Evolutionary conservation across 2,329 filamentous ascomycete genomes (phyloP), one percentile per base, ranked within the genome.

Genomic region (Ceratocystis ficicola): DNA sequence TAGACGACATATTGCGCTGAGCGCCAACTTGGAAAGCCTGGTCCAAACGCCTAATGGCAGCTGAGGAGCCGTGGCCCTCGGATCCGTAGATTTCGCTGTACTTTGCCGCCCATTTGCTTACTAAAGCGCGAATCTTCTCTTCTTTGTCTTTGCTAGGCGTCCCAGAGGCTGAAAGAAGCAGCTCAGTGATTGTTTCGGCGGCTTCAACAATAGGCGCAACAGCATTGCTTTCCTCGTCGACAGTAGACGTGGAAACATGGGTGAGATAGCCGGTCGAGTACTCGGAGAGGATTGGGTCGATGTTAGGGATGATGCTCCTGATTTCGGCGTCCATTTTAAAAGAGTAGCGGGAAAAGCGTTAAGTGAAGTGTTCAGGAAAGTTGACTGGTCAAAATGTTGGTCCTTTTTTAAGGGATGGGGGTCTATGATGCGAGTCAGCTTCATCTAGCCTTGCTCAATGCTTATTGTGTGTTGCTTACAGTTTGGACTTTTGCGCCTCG

Each of bases 1-100:
- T 99, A 5, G 94, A 95, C 41, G 94, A 99, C 78, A 99, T 93
- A 76, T 96, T 96, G 70, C 90, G 84, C 77, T 96, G 90, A 30
- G 92, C 86, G 74, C 90, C 90, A 72, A 99, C 93, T 76, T 96
- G 90, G 76, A 96, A 90, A 68, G 92, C 89, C 76, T 97, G 92
- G 72, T 97, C 94, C 22, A 99, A 84, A 72, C 90, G 88, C 76
- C 82, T 90, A 68, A 93, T 89, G 28, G 52, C 52, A 6, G 85
- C 83, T 22, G 90, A 88, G 8, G 89, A 89, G 71, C 87, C 84
- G 73, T 87, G 85, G 64, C 81, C 81, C 75, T 90, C 84, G 62
- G 85, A 81, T 66, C 86, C 89, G 77, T 90, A 87, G 67, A 84
- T 83, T 68, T 86, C 84, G 73, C 86, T 87, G 70, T 96, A 87